phyloP scores from a whole-genome alignment of 2,329 filamentous ascomycete species.

The Sporothrix brasiliensis region DNA sequence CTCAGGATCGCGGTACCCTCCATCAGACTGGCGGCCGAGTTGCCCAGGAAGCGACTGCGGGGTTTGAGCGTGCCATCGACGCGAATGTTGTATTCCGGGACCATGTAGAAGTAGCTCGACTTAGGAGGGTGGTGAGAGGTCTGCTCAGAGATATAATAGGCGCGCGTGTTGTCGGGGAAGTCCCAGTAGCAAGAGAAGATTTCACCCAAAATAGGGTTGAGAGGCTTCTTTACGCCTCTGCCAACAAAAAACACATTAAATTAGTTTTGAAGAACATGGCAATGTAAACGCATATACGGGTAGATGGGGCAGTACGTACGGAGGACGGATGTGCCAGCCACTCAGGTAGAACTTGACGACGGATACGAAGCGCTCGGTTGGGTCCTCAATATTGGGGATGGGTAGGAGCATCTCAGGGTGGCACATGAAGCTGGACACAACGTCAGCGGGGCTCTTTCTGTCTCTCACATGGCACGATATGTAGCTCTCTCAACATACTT shows the following conservation, averaged over 20 bases:
- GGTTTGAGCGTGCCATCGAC: slow-evolving; percentile 96
- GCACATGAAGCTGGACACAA: slow-evolving; percentile 85
- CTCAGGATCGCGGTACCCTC: slow-evolving; percentile 89
- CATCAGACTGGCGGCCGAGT: slow-evolving; percentile 98
- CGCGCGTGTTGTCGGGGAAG: slow-evolving; percentile 77
- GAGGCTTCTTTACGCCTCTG: slow-evolving; percentile 95
- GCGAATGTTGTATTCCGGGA: slow-evolving; percentile 86
- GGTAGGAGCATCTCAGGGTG: slow-evolving; percentile 93
- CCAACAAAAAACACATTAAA: slow-evolving; percentile 17
- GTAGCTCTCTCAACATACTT: slow-evolving; percentile 65
- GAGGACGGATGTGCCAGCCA: slow-evolving; percentile 97
- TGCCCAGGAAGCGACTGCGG: slow-evolving; percentile 90
- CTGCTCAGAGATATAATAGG: slow-evolving; percentile 96
- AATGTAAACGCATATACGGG: too few relatives aligned
- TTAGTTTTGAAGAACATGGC: not conserved
- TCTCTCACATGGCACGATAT: not conserved
- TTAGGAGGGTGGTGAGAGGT: slow-evolving; percentile 98
- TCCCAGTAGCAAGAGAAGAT: slow-evolving; percentile 97
- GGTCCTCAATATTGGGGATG: slow-evolving; percentile 86
- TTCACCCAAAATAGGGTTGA: slow-evolving; percentile 96
- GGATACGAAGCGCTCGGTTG: slow-evolving; percentile 83
- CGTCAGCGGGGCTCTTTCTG: slow-evolving; percentile 26
- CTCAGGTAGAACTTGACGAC: slow-evolving; percentile 98
- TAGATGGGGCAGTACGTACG: slow-evolving; percentile 60
- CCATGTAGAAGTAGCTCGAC: slow-evolving; percentile 99